phyloP scores from a whole-genome alignment of 345 rosid genomes.

The Eucalyptus brandiana region DNA sequence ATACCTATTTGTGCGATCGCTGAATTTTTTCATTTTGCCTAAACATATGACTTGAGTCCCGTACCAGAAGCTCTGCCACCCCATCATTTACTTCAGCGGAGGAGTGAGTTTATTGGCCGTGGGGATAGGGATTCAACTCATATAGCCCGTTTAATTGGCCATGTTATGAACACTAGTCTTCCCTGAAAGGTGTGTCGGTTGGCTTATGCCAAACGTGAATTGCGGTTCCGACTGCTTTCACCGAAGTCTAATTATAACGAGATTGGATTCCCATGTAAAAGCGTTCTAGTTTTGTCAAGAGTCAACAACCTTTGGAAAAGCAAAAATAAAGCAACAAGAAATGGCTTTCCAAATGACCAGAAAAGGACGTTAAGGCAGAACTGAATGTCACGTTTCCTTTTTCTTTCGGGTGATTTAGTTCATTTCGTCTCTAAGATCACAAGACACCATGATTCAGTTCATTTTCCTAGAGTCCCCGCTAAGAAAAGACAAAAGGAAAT shows the following conservation, averaged over 20 bases:
- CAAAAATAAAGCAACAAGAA: background rate
- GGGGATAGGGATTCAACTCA: background rate
- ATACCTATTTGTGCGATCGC: background rate
- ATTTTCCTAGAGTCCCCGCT: no score
- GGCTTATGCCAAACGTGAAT: background rate
- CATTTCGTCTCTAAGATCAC: background rate
- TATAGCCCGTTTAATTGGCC: background rate
- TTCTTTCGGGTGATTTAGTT: background rate
- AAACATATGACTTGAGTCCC: background rate
- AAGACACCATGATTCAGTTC: background rate
- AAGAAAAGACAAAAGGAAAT: background rate
- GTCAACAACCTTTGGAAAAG: background rate
- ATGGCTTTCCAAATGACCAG: background rate
- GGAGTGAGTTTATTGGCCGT: background rate
- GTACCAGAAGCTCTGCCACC: background rate
- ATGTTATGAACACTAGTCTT: background rate
- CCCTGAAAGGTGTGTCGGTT: background rate
- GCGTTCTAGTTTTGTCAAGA: background rate
- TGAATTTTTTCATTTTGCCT: background rate
- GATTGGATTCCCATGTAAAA: background rate
- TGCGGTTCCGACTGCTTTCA: background rate
- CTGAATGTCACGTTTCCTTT: background rate
- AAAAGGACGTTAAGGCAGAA: background rate
- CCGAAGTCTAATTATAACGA: background rate
- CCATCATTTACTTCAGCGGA: background rate